Evolutionary conservation across 257 asterid genomes (phyloP), one percentile per base, ranked within the genome.

Genomic region (Capsicum rhomboideum): DNA sequence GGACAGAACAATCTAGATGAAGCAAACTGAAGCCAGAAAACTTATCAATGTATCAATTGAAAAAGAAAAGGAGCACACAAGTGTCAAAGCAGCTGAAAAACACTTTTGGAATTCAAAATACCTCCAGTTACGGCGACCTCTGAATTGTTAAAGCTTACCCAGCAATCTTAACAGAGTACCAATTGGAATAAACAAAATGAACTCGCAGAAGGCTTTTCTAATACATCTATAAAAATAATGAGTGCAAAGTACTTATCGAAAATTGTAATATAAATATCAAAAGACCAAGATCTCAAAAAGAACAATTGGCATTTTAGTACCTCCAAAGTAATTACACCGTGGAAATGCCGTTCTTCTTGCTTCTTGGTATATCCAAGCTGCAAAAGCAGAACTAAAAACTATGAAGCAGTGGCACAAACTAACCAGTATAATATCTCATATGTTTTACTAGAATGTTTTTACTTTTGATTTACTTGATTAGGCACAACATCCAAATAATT

Each of bases 321-420:
- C 99, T 96, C 99, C 90, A 96, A 92, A 78, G 92, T 92, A 80
- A 96, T 91, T 64, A 93, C 97, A 82, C 99, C 98, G 84, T 97
- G 99, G 85, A 94, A 96, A 87, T 92, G 98, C 6, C 93, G 90
- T 85, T 96, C 99, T 89, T 96, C 99, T 90, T 93, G 98, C 72
- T 93, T 96, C 90, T 96, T 94, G 80, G 99, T 96, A 88, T 96
- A 96, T 53, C 99, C 99, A 86, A 96, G 98, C 99, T 96, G 95
- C 89, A 91, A 66, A 74, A 78, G 4, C 78, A 61, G 34, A 26
- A 77, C 64, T 50, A 77, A 50, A 74, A 74, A n/a, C 42, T 74
- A 26, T 75, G 21, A 77, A 52, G 50, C 82, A 50, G 63, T 13
- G n/a, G 61, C 10, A 52, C 63, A 29, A 50, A 50, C 63, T 77